Percentiles rank a stretch among this genome's conserved stretches.
phyloP scores from a whole-genome alignment of 2,329 filamentous ascomycete genomes.

The Fusarium staphyleae region DNA sequence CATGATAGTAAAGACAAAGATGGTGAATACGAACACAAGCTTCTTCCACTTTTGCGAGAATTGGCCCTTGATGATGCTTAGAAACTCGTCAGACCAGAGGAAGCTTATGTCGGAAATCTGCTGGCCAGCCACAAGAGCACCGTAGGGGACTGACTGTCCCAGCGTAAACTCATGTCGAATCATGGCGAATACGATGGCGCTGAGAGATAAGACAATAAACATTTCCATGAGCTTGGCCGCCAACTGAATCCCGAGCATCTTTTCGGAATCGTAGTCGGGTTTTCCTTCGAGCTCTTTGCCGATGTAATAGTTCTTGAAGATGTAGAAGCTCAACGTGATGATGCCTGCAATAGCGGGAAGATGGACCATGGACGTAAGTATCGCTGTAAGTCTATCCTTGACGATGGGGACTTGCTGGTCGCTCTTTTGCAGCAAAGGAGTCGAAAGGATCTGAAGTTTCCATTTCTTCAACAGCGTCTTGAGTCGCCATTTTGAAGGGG shows the following conservation, averaged over 20 bases:
- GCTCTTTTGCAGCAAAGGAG: constrained; percentile 8
- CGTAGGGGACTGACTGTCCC: constrained; percentile 28
- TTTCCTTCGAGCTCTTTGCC: constrained; percentile 33
- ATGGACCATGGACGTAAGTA: constrained; percentile 24
- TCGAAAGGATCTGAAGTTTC: constrained; percentile 19
- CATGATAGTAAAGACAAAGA: constrained; percentile 26
- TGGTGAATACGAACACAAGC: constrained; percentile 17
- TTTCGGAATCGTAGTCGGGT: constrained; percentile 26
- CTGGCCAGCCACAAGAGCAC: constrained; percentile 29
- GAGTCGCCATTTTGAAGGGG: constrained; percentile 20
- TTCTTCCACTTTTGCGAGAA: constrained; percentile 33
- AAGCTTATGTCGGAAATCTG: constrained; percentile 34
- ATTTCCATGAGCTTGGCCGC: constrained; percentile 35
- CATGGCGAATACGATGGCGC: constrained; percentile 29
- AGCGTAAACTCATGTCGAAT: constrained; percentile 30
- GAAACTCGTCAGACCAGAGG: constrained; percentile 33
- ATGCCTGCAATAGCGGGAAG: constrained; percentile 29
- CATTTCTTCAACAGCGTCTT: constrained; percentile 30
- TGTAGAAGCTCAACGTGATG: constrained; percentile 28
- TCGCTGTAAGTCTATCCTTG: constrained; percentile 28
- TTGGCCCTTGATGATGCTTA: constrained; percentile 24
- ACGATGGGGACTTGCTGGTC: constrained; percentile 24
- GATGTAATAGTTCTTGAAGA: constrained; percentile 36
- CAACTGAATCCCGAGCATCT: constrained; percentile 33
- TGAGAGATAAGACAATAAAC: constrained; percentile 32